Evolutionary conservation across 2,329 filamentous ascomycete species (phyloP), one percentile per base, ranked within the genome.

Genomic region (Beauveria medogensis): DNA sequence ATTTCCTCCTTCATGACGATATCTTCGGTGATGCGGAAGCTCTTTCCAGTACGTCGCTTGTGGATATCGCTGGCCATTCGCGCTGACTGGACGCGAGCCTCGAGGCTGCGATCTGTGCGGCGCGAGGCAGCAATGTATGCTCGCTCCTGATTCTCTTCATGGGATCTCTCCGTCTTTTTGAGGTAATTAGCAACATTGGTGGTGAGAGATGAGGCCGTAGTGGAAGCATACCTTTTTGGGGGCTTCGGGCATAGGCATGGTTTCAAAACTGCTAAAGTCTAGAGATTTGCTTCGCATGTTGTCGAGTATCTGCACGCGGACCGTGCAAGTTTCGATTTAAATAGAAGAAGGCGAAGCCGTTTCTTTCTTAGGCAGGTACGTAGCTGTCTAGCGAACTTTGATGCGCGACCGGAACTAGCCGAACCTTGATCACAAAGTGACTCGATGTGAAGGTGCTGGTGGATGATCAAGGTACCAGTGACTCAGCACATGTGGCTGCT

Each of bases 41-140:
- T 85, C 67, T 91, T 89, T 44, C 92, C 93, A 0, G 92, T 96
- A 20, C 92, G 86, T 71, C 87, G 84, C 77, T 92, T 91, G 80
- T 96, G 92, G 43, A 96, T 91, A 68, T 91, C 87, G n/a, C 92
- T 96, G 6, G 92, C 92, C 74, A 90, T 85, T 56, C 86, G 83
- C 16, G 93, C 92, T 3, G 92, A 97, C 71, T 96, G 90, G 20
- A 96, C 83, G 28, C 92, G 86, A 16, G 92, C 92, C 73, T 97
- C 92, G 18, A 96, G 77, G 69, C 89, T 93, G 59, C 92, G 86
- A 69, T 97, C 93, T 67, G 89, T 89, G 65, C 93, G 82, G 65
- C 92, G 81, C 6, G 93, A 97, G 3, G 92, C 92, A 14, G 92
- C 92, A 67, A 97, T 94, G 71, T 95, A 97, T 24, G 92, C 92